Evolutionary conservation across 2,329 filamentous ascomycete genomes (phyloP).

Genomic region (Colletotrichum gloeosporioides): DNA sequence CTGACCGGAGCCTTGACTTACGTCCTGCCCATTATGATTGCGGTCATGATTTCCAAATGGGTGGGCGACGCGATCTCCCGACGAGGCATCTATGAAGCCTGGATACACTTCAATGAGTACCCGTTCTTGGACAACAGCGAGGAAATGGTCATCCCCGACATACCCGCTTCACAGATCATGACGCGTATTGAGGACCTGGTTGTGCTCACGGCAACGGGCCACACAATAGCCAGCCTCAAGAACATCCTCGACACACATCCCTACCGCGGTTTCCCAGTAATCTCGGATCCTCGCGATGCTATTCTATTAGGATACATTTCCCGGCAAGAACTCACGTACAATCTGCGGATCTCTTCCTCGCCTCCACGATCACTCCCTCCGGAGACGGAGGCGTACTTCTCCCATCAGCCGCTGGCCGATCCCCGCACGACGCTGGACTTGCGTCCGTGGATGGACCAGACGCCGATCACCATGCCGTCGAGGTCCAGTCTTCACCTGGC

Average conservation of each 20-base stretch:
- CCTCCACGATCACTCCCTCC: constrained; percentile 64
- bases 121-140: constrained; percentile 94
- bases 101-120: constrained; percentile 96
- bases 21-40: constrained; percentile 98
- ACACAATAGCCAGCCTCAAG: constrained; percentile 80
- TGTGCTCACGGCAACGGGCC: constrained; percentile 83
- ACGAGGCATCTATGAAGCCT: constrained; percentile 94
- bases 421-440: constrained; percentile 82
- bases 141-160: constrained; percentile 76
- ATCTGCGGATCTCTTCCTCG: constrained; percentile 68
- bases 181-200: constrained; percentile 90
- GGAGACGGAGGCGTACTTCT: constrained; percentile 83
- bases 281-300: constrained; percentile 78
- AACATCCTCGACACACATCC: constrained; percentile 74
- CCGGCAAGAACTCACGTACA: constrained; percentile 85
- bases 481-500: constrained; percentile 82
- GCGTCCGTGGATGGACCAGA: constrained; percentile 98
- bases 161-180: constrained; percentile 89
- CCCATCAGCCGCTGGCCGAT: constrained; percentile 82
- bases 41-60: constrained; percentile 98
- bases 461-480: constrained; percentile 86
- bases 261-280: constrained; percentile 91
- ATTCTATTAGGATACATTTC: constrained; percentile 93
- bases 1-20: constrained; percentile 95
- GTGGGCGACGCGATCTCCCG: constrained; percentile 94